Evolutionary conservation across 192 early-diverging fungal genomes (phyloP).

Genomic region (Backusella australiensis): DNA sequence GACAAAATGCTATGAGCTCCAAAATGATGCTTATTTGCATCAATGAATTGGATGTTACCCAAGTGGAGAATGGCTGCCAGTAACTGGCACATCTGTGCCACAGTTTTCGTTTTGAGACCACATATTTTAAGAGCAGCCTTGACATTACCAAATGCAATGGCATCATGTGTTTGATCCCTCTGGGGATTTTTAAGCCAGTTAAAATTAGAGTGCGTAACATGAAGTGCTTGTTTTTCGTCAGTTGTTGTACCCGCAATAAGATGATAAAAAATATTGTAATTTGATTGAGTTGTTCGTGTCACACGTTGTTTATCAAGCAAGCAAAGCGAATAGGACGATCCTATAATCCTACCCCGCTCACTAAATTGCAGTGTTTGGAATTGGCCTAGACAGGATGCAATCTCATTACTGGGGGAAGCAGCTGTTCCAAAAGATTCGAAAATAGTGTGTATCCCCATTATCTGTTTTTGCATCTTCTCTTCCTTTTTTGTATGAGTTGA

Average conservation of each 20-base stretch:
- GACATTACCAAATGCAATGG: constrained; percentile 60
- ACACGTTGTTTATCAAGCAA: constrained; percentile 63
- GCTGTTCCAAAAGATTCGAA: constrained; percentile 80
- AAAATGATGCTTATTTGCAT: constrained; percentile 44
- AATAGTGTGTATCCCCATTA: constrained; percentile 66
- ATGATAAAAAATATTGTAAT: constrained; percentile 81
- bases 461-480: constrained; percentile 65
- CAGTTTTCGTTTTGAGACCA: constrained; percentile 65
- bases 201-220: constrained; percentile 57
- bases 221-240: constrained; percentile 67
- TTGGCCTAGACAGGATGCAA: constrained; percentile 73
- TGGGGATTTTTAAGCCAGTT: constrained; percentile 42
- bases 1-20: background rate
- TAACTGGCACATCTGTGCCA: constrained; percentile 77
- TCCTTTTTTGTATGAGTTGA: constrained; percentile 77
- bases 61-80: constrained; percentile 90
- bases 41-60: constrained; percentile 84
- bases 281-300: constrained; percentile 57
- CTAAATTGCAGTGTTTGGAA: constrained; percentile 93
- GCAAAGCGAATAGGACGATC: constrained; percentile 75
- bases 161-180: constrained; percentile 39
- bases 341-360: constrained; percentile 77
- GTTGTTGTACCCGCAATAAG: constrained; percentile 74
- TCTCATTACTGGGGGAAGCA: constrained; percentile 57
- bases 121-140: constrained; percentile 58